These are phyloP conservation scores for Wickerhamomyces chaumierensis DNA, from an alignment of 805 yeast species.

Conservation along the genomic window DNA sequence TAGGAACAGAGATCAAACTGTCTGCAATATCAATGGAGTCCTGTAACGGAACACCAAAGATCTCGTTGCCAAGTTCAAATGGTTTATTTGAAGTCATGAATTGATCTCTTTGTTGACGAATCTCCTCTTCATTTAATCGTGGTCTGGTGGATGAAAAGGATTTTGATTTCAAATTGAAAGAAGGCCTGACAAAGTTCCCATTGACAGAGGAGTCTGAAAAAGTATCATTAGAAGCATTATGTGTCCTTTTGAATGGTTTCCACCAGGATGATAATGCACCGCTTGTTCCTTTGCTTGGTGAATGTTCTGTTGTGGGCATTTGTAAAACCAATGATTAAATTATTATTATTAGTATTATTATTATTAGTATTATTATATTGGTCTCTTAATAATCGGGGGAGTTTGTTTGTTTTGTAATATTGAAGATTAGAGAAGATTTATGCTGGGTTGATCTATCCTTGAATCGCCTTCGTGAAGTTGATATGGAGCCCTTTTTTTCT, in stretches of 20 bases:
- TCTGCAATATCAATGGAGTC: constrained; percentile 66
- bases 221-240: not conserved
- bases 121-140: constrained; percentile 12
- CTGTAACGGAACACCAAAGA: constrained; percentile 74
- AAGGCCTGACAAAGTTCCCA: constrained; percentile 17
- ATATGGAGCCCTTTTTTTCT: not conserved
- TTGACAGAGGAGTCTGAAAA: not conserved
- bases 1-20: constrained; percentile 59
- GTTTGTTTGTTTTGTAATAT: no score
- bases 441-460: not conserved
- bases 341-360: no score
- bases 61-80: constrained; percentile 29
- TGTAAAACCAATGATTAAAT: no score
- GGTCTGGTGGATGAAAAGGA: constrained; percentile 19
- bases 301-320: constrained; percentile 6
- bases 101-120: constrained; percentile 25
- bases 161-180: constrained; percentile 24
- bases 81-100: constrained; percentile 22
- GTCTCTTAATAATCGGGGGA: no score
- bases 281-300: constrained; percentile 10
- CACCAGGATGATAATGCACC: constrained; percentile 28
- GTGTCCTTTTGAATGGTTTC: constrained; percentile 24
- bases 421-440: no score
- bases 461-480: not conserved
- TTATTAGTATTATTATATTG: no score